Evolutionary conservation across 441 rosid species (phyloP).

Genomic region (Kokia cookei): DNA sequence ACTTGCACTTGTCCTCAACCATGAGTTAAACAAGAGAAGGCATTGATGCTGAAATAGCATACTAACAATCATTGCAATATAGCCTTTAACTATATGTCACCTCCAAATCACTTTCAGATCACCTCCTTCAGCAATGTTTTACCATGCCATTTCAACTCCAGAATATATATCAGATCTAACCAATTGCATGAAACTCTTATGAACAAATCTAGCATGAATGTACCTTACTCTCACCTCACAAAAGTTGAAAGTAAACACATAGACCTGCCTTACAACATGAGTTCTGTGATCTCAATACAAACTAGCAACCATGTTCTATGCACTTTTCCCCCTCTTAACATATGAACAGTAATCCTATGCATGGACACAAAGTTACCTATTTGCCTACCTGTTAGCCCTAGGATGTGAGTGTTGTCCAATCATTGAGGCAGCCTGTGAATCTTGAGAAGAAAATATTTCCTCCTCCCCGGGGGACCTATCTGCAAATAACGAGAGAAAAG

Average conservation of each 20-base stretch:
- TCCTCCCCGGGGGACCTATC: constrained; percentile 54
- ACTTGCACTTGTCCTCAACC: neutral
- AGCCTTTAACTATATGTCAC: neutral
- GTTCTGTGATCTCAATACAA: neutral
- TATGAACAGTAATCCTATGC: neutral
- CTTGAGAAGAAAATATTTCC: constrained; percentile 48
- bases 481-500: constrained; percentile 21
- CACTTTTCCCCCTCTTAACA: neutral
- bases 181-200: neutral
- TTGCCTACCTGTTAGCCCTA: constrained; percentile 56
- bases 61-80: neutral
- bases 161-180: neutral
- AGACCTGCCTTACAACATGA: neutral
- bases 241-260: neutral
- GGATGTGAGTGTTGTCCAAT: constrained; percentile 41
- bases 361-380: neutral
- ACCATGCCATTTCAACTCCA: neutral
- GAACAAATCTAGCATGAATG: neutral
- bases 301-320: neutral
- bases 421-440: constrained; percentile 23
- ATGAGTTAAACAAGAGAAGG: neutral
- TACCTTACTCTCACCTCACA: neutral
- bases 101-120: neutral
- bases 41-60: neutral
- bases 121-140: neutral